Evolutionary conservation across 805 yeast species (phyloP).

Genomic region (Candida wancherniae): DNA sequence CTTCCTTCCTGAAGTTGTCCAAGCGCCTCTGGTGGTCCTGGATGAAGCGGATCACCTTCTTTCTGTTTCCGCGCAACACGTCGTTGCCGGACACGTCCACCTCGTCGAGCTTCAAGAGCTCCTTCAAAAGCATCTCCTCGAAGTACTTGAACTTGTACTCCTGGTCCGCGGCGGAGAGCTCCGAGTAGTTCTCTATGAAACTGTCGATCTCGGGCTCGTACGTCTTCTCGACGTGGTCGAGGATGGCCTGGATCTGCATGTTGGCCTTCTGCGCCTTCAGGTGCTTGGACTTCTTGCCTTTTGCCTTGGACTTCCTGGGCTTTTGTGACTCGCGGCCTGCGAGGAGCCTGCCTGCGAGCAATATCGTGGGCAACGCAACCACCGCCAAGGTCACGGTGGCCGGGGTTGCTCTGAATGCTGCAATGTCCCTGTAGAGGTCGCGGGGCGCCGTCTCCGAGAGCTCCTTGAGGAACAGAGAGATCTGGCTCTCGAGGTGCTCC

Average conservation of each 20-base stretch:
- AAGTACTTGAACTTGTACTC: constrained; percentile 52
- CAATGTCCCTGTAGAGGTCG: constrained; percentile 28
- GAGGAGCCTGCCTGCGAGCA: constrained; percentile 19
- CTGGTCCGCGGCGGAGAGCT: constrained; percentile 17
- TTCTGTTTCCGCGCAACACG: constrained; percentile 52
- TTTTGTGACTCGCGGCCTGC: constrained; percentile 1
- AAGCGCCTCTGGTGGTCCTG: constrained; percentile 56
- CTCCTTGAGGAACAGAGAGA: constrained; percentile 11
- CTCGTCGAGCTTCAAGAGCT: constrained; percentile 62
- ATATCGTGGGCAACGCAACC: constrained; percentile 25
- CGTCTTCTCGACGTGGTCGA: constrained; percentile 36
- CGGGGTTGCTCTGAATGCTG: constrained; percentile 26
- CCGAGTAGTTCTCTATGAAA: constrained; percentile 10
- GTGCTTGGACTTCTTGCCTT: constrained; percentile 32
- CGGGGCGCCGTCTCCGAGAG: constrained; percentile 15
- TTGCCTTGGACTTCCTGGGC: constrained; percentile 14
- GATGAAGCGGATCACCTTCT: constrained; percentile 52
- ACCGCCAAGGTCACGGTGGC: constrained; percentile 31
- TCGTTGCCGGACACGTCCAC: constrained; percentile 51
- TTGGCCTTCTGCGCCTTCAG: constrained; percentile 39
- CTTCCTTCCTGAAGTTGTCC: constrained; percentile 42
- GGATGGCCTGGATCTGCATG: constrained; percentile 32
- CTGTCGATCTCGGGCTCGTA: constrained; percentile 30
- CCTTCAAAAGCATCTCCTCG: constrained; percentile 64
- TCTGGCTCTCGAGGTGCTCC: constrained; percentile 3